Evolutionary conservation across 306 rosid genomes (phyloP).

Genomic region (Acmispon strigosus): DNA sequence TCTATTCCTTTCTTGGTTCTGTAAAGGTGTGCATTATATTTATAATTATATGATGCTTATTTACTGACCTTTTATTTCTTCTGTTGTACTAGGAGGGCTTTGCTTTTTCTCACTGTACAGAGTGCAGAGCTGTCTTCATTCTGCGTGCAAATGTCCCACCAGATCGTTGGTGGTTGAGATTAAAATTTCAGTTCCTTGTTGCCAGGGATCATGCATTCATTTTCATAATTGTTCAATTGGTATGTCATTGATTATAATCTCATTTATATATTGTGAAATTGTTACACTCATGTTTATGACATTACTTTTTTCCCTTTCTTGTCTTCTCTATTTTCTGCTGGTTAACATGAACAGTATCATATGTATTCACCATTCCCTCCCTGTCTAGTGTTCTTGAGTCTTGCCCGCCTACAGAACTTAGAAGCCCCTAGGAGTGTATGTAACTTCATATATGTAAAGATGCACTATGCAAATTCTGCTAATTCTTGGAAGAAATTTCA

Average conservation of each 20-base stretch:
- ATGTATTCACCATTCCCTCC: not conserved
- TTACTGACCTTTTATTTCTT: constrained; percentile 19
- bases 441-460: not conserved
- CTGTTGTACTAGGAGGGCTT: constrained; percentile 73
- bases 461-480: not conserved
- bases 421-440: not conserved
- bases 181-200: constrained; percentile 94
- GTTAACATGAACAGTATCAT: not conserved
- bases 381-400: not conserved
- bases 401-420: not conserved
- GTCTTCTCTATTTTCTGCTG: not conserved
- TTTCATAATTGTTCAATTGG: constrained; percentile 88
- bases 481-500: constrained; percentile 12
- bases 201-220: constrained; percentile 96
- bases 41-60: not conserved
- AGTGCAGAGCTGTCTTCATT: constrained; percentile 84
- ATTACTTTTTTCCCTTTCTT: not conserved
- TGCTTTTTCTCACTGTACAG: constrained; percentile 98
- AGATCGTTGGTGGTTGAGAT: constrained; percentile 97
- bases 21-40: not conserved
- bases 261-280: not conserved
- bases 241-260: constrained; percentile 26
- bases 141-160: constrained; percentile 89
- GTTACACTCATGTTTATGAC: not conserved
- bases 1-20: constrained; percentile 1